Conservation (phyloP, 371 early-diverging fungal genomes). For the Haplosporangium sp. region DNA sequence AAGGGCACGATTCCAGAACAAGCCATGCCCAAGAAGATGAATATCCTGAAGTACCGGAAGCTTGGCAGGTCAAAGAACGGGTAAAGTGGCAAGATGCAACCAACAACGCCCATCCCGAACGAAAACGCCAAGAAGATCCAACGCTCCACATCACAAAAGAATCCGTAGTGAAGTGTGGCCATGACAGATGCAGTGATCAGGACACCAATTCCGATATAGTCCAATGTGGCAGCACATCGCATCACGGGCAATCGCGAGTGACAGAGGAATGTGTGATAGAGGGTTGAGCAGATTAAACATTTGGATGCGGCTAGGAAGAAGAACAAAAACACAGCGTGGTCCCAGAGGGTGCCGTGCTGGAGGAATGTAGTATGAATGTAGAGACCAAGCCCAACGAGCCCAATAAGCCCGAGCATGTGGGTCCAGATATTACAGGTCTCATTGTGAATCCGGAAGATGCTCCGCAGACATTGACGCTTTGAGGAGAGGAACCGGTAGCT, state of each 20-base stretch:
- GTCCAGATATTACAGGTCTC: slow-evolving; percentile 82
- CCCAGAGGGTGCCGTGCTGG: slow-evolving; percentile 61
- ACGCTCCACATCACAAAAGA: slow-evolving; percentile 66
- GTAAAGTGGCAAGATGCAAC: slow-evolving; percentile 69
- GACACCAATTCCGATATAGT: slow-evolving; percentile 78
- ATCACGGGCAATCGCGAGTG: slow-evolving; percentile 68
- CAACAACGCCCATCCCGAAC: slow-evolving; percentile 66
- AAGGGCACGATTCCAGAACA: slow-evolving; percentile 69
- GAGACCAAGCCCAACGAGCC: slow-evolving; percentile 64
- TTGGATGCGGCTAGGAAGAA: slow-evolving; percentile 74
- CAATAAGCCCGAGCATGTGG: slow-evolving; percentile 72
- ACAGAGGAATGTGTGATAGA: slow-evolving; percentile 77
- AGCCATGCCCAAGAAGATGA: slow-evolving; percentile 71
- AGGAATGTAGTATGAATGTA: slow-evolving; percentile 66
- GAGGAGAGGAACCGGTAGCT: slow-evolving; percentile 69
- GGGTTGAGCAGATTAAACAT: slow-evolving; percentile 74
- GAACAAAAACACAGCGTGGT: slow-evolving; percentile 64
- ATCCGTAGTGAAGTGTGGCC: slow-evolving; percentile 71
- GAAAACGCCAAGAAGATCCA: slow-evolving; percentile 68
- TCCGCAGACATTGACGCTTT: slow-evolving; percentile 64
- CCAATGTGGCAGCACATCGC: slow-evolving; percentile 72
- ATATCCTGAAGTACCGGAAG: slow-evolving; percentile 66
- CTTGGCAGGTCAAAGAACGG: slow-evolving; percentile 62
- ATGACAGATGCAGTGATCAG: slow-evolving; percentile 74
- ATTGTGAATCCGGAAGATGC: slow-evolving; percentile 75